A percentile compares a stretch with the other conserved stretches of the same genome.
Evolutionary conservation across 139 green algal genomes (phyloP).

Genomic region (Tetraselmis chui): DNA sequence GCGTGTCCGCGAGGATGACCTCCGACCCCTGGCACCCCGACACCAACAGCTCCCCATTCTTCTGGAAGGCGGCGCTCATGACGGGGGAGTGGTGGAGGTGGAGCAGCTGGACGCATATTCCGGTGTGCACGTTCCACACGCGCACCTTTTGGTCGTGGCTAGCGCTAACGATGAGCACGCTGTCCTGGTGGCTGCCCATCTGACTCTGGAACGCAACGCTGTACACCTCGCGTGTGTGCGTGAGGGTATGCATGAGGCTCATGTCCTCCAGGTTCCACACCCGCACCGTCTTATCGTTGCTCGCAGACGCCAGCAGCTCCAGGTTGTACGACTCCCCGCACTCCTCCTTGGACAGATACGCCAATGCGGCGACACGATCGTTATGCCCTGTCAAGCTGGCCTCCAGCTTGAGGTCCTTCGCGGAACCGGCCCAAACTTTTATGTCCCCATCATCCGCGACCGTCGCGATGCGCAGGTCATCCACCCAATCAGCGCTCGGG

Average conservation of each 20-base stretch:
- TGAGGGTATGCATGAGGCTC: background rate
- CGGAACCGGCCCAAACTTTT: background rate
- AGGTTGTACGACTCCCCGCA: background rate
- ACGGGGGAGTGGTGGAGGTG: background rate
- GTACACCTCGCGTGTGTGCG: background rate
- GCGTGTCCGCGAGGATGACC: background rate
- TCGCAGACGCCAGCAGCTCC: background rate
- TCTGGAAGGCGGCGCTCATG: background rate
- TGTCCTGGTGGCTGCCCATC: background rate
- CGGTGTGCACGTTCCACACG: background rate
- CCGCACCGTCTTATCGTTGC: background rate
- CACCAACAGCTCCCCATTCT: background rate
- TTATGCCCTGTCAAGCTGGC: background rate
- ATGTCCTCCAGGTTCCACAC: background rate
- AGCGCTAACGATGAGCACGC: background rate
- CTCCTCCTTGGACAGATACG: background rate
- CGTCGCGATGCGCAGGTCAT: background rate
- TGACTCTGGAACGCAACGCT: background rate
- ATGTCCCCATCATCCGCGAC: background rate
- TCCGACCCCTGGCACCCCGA: background rate
- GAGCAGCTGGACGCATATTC: background rate
- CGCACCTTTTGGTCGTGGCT: background rate
- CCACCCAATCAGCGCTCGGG: background rate
- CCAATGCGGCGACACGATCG: background rate
- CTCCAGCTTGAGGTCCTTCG: background rate